A percentile compares a stretch with the other conserved stretches of the same genome.
phyloP scores from a whole-genome alignment of 202 grass and related monocot species.

The Schoenoplectus triqueter region DNA sequence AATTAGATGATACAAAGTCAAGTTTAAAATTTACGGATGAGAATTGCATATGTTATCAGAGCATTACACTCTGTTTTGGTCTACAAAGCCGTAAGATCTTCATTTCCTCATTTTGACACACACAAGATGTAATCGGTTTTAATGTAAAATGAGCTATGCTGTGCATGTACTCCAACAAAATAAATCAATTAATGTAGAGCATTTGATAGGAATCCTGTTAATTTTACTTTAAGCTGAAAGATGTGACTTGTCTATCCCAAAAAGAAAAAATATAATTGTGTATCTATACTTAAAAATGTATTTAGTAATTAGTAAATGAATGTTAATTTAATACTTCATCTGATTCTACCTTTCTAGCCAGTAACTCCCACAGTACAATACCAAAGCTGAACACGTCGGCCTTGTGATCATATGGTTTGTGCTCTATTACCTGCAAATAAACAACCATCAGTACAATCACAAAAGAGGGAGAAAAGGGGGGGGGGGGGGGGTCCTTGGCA shows the following conservation, averaged over 20 bases:
- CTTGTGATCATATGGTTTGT: slow-evolving; percentile 71
- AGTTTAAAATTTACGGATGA: not conserved
- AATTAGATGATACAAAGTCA: slow-evolving; percentile 22
- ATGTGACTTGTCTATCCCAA: not conserved
- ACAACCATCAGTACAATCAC: not conserved
- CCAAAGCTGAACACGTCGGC: slow-evolving; percentile 89
- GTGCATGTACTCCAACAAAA: too few species aligned
- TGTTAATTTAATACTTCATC: slow-evolving; percentile 1
- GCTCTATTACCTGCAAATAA: slow-evolving; percentile 71
- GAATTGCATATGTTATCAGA: not conserved
- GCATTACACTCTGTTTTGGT: not conserved
- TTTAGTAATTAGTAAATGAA: not conserved
- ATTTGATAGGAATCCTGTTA: too few species aligned
- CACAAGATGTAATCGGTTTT: not conserved
- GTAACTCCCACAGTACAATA: slow-evolving; percentile 80
- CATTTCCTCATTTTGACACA: not conserved
- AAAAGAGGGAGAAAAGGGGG: not conserved
- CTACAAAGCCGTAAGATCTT: not conserved
- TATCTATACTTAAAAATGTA: too few species aligned
- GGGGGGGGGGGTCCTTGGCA: not conserved
- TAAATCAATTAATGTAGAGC: too few species aligned
- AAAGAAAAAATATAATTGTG: not conserved
- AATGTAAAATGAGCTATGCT: too few species aligned
- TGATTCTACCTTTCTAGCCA: slow-evolving; percentile 64
- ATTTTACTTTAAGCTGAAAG: not conserved